Conservation (phyloP, 1,139 yeast species). For the Diutina pseudorugosa region DNA sequence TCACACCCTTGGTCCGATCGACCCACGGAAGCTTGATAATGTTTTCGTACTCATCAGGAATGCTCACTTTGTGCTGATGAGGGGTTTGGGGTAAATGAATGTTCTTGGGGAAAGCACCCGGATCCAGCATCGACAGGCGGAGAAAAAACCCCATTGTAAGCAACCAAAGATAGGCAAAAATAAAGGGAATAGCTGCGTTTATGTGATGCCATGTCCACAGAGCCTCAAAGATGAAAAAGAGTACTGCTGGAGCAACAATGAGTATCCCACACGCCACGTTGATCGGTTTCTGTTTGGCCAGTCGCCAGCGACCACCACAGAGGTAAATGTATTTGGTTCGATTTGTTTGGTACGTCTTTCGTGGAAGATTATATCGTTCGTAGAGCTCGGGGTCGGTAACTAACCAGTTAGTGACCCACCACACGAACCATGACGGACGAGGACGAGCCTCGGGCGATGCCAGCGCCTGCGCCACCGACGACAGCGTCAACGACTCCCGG, state of each 20-base stretch:
- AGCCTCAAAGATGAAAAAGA: constrained; percentile 34
- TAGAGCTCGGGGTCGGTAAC: constrained; percentile 26
- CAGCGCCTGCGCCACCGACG: not conserved
- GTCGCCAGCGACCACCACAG: constrained; percentile 53
- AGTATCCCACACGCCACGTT: constrained; percentile 20
- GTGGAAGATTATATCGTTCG: constrained; percentile 6
- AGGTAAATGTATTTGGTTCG: constrained; percentile 31
- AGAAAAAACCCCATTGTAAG: constrained; percentile 35
- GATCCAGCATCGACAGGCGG: constrained; percentile 49
- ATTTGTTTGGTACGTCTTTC: constrained; percentile 22
- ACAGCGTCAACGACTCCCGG: not conserved
- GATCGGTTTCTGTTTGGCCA: constrained; percentile 25
- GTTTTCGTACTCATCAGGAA: constrained; percentile 55
- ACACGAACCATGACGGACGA: not conserved
- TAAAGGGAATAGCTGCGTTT: constrained; percentile 45
- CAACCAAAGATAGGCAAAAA: constrained; percentile 49
- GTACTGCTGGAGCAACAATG: constrained; percentile 35
- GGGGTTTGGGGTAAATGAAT: constrained; percentile 35
- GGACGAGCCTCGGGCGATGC: not conserved
- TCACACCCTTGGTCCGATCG: constrained; percentile 16
- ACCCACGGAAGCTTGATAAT: constrained; percentile 41
- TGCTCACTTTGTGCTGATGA: constrained; percentile 8
- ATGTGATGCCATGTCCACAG: constrained; percentile 46
- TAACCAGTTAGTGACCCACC: constrained; percentile 29
- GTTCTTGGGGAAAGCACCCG: constrained; percentile 64